Conservation (phyloP, 176 grass and related monocot species). For the Saccharum officinarum region DNA sequence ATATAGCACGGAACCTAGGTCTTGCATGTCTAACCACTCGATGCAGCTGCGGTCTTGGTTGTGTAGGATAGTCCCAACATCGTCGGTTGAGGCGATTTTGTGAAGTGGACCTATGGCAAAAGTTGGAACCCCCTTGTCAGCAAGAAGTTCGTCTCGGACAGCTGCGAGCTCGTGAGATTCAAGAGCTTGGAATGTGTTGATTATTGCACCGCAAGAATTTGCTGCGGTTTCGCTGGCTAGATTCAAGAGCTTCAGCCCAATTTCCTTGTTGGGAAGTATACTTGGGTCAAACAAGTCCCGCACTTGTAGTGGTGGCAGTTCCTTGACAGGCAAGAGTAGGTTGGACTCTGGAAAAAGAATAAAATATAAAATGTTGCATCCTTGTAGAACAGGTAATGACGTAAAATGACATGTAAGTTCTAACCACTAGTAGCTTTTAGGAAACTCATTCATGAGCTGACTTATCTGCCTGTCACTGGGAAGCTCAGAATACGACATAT, state of each 20-base stretch:
- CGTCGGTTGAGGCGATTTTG: background rate
- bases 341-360: background rate
- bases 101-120: constrained; percentile 39
- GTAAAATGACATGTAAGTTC: too few relatives aligned
- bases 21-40: constrained; percentile 34
- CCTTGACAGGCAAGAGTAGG: background rate
- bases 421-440: too few relatives aligned
- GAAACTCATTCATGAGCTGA: background rate
- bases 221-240: background rate
- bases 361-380: background rate
- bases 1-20: constrained; percentile 4
- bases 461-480: too few relatives aligned
- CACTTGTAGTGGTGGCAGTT: constrained; percentile 28
- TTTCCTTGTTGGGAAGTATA: background rate
- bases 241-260: background rate
- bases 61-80: background rate
- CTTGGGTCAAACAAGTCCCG: constrained; percentile 26
- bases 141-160: background rate
- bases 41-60: constrained; percentile 22
- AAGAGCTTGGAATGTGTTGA: constrained; percentile 37
- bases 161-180: constrained; percentile 12
- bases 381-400: background rate
- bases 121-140: background rate
- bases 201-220: background rate
- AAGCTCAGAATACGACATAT: background rate